These are phyloP conservation scores for Termitomyces sp. DNA, from an alignment of 768 basidiomycete genomes.

Conservation along the genomic window DNA sequence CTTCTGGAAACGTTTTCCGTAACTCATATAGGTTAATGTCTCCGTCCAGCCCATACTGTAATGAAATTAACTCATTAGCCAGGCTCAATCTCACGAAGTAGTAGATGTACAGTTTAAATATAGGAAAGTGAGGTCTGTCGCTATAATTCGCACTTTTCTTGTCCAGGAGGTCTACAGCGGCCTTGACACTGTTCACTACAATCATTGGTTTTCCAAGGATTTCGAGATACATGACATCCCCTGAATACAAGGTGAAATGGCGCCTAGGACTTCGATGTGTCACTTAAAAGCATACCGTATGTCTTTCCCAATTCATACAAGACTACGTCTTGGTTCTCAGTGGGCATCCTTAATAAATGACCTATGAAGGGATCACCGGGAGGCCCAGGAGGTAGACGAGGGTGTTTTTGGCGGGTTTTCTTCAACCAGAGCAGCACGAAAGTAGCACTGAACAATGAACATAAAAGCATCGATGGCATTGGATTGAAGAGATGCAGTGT, in stretches of 20 bases:
- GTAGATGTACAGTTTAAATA: neutral
- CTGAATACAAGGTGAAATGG: neutral
- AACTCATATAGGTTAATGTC: slow-evolving; percentile 8
- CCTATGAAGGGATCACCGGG: slow-evolving; percentile 32
- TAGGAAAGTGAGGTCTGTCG: slow-evolving; percentile 19
- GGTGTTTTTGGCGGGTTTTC: neutral
- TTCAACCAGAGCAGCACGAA: neutral
- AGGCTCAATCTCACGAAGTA: neutral
- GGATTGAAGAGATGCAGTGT: neutral
- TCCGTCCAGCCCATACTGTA: slow-evolving; percentile 10
- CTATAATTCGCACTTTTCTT: slow-evolving; percentile 33
- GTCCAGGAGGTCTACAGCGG: slow-evolving; percentile 36
- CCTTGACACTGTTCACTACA: slow-evolving; percentile 28
- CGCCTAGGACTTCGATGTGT: neutral
- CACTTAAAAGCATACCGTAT: slow-evolving; percentile 21
- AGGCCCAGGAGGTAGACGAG: slow-evolving; percentile 26
- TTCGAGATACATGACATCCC: slow-evolving; percentile 12
- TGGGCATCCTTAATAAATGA: slow-evolving; percentile 26
- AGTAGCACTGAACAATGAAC: neutral
- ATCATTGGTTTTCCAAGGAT: slow-evolving; percentile 18
- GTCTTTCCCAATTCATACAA: slow-evolving; percentile 25
- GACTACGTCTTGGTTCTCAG: slow-evolving; percentile 15
- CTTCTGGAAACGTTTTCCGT: slow-evolving; percentile 19
- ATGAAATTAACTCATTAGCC: neutral
- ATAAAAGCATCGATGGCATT: neutral